Evolutionary conservation across 2,329 filamentous ascomycete genomes (phyloP).

Genomic region (Paraphaeosphaeria sporulosa): DNA sequence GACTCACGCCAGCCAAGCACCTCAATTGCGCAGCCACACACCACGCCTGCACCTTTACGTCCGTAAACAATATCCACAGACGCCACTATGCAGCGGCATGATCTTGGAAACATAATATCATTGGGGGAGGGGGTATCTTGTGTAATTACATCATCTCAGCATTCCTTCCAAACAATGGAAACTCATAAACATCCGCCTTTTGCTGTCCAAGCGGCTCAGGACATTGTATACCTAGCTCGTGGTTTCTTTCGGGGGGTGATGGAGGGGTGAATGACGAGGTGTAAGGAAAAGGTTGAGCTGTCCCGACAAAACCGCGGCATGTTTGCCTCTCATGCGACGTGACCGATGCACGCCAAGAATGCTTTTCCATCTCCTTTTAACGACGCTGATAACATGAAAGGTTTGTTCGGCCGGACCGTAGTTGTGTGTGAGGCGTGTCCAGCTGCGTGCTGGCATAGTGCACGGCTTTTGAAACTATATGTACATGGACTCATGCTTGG

Average conservation of each 20-base stretch:
- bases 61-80: background rate
- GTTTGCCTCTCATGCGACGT: background rate
- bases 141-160: slow-evolving; percentile 25
- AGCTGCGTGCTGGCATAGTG: background rate
- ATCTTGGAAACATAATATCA: slow-evolving; percentile 19
- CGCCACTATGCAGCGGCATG: background rate
- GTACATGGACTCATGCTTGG: slow-evolving; percentile 18
- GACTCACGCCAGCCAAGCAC: background rate
- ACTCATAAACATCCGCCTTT: background rate
- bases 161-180: slow-evolving; percentile 7
- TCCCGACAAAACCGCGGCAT: background rate
- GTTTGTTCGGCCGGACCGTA: background rate
- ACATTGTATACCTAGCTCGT: background rate
- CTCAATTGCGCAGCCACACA: background rate
- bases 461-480: slow-evolving; percentile 15
- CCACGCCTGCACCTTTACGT: background rate
- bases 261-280: background rate
- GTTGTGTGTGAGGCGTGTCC: background rate
- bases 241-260: background rate
- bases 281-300: slow-evolving; percentile 5
- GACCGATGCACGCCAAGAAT: background rate
- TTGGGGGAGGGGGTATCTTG: slow-evolving; percentile 41
- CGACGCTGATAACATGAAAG: background rate
- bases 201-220: background rate
- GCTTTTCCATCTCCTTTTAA: slow-evolving; percentile 1